Evolutionary conservation across 2,329 filamentous ascomycete species (phyloP).

Genomic region (Apiospora kogelbergensis): DNA sequence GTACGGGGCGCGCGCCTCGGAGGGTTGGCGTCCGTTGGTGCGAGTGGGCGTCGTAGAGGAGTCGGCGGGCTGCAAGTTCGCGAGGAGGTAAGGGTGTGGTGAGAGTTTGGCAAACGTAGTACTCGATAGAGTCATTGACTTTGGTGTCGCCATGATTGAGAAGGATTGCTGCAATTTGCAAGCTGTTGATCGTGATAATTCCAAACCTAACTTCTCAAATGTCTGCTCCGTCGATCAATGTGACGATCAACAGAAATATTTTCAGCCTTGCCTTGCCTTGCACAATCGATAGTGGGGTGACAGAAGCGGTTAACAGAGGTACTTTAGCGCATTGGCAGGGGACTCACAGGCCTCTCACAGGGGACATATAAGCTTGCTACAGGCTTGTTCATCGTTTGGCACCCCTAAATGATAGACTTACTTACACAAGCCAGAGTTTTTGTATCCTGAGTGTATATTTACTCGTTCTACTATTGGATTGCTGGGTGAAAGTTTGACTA

Average conservation of each 20-base stretch:
- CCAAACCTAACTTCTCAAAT: background rate
- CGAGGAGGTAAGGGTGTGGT: constrained; percentile 84
- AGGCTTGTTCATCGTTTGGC: too few relatives aligned
- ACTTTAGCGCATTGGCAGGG: background rate
- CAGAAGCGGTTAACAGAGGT: too few relatives aligned
- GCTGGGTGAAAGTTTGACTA: too few relatives aligned
- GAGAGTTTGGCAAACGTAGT: constrained; percentile 86
- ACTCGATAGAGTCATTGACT: constrained; percentile 51
- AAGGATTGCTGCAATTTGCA: background rate
- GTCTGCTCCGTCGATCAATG: background rate
- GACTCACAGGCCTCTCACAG: too few relatives aligned
- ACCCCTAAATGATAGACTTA: background rate
- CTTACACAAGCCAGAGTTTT: too few relatives aligned
- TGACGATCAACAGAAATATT: background rate
- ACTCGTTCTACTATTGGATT: too few relatives aligned
- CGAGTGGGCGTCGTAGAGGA: constrained; percentile 59
- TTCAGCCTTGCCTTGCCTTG: constrained; percentile 3
- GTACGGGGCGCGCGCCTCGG: constrained; percentile 69
- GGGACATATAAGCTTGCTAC: background rate
- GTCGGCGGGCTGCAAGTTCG: constrained; percentile 69
- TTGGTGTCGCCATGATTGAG: constrained; percentile 34
- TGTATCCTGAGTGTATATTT: background rate
- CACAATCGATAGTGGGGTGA: background rate
- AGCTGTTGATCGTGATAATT: background rate
- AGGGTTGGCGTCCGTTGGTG: constrained; percentile 76